These are phyloP conservation scores for Boechera divaricarpa DNA, from an alignment of 345 rosid species.

Conservation along the genomic window DNA sequence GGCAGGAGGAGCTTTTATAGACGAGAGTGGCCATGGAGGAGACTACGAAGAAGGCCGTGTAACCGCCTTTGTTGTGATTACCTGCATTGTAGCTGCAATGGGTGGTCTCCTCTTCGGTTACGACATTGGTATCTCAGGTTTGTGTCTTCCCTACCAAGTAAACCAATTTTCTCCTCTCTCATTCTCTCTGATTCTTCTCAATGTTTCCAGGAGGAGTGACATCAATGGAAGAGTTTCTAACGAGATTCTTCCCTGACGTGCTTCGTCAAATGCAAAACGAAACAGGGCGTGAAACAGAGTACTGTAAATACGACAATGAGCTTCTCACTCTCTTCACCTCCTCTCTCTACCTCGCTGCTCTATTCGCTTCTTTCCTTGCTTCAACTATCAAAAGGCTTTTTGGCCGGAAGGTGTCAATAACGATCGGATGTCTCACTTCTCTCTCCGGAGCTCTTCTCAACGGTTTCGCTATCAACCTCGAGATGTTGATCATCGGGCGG, in stretches of 20 bases:
- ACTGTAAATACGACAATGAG: conserved; percentile 53
- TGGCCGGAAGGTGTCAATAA: conserved; percentile 53
- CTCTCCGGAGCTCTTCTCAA: conserved; percentile 53
- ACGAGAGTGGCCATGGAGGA: conserved; percentile 5
- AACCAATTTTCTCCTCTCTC: neutral
- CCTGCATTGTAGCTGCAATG: conserved; percentile 46
- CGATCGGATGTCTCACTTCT: conserved; percentile 46
- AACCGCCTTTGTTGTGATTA: conserved; percentile 30
- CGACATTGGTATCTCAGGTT: conserved; percentile 60
- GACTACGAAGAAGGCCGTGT: conserved; percentile 3
- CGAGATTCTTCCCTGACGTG: conserved; percentile 50
- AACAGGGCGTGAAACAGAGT: conserved; percentile 39
- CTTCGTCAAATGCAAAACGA: conserved; percentile 18
- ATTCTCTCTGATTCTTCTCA: neutral
- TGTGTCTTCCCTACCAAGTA: conserved; percentile 19
- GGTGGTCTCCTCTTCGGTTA: conserved; percentile 59
- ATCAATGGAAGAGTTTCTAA: conserved; percentile 55
- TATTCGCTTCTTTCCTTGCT: conserved; percentile 45
- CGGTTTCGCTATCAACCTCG: conserved; percentile 46
- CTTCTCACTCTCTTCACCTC: conserved; percentile 54
- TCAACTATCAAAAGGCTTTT: conserved; percentile 33
- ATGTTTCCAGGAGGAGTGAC: conserved; percentile 54
- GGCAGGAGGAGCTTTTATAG: conserved; percentile 27
- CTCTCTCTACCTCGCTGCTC: conserved; percentile 54
- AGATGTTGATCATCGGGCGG: conserved; percentile 56